These are phyloP conservation scores for Debaryomyces subglobosus DNA, from an alignment of 1,139 yeast species.

Conservation along the genomic window DNA sequence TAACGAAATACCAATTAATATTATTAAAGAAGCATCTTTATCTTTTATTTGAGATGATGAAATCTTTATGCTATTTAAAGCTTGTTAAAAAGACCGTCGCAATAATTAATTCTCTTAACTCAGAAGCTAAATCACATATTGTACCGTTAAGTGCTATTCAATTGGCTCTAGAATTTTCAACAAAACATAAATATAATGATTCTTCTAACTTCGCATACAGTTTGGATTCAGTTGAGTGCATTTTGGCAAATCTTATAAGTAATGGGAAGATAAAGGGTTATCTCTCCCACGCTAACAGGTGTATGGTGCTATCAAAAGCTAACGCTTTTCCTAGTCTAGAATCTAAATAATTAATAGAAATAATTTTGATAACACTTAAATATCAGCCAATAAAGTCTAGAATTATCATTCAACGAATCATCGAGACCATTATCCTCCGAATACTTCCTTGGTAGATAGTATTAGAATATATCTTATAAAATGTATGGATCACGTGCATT, in stretches of 20 bases:
- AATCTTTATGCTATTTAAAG: slow-evolving; percentile 54
- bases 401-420: not conserved
- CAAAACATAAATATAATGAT: slow-evolving; percentile 17
- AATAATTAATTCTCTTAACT: slow-evolving; percentile 37
- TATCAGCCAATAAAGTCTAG: not conserved
- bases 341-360: slow-evolving; percentile 3
- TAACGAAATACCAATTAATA: slow-evolving; percentile 49
- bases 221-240: slow-evolving; percentile 67
- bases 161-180: slow-evolving; percentile 48
- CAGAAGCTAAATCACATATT: slow-evolving; percentile 30
- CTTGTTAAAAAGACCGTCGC: slow-evolving; percentile 53
- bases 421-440: not conserved
- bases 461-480: not conserved
- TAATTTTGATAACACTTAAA: not conserved
- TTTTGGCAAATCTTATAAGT: slow-evolving; percentile 67
- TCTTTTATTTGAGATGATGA: slow-evolving; percentile 58
- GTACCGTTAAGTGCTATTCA: slow-evolving; percentile 53
- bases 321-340: slow-evolving; percentile 63
- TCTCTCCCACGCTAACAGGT: slow-evolving; percentile 72
- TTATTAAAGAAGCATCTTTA: slow-evolving; percentile 65
- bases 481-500: slow-evolving; percentile 1
- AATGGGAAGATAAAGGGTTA: slow-evolving; percentile 77
- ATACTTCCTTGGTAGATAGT: not conserved
- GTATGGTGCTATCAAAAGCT: slow-evolving; percentile 75
- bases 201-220: slow-evolving; percentile 16